Base-by-base conservation (phyloP, 2,329 filamentous ascomycete species). In the Colletotrichum tamarilloi region DNA sequence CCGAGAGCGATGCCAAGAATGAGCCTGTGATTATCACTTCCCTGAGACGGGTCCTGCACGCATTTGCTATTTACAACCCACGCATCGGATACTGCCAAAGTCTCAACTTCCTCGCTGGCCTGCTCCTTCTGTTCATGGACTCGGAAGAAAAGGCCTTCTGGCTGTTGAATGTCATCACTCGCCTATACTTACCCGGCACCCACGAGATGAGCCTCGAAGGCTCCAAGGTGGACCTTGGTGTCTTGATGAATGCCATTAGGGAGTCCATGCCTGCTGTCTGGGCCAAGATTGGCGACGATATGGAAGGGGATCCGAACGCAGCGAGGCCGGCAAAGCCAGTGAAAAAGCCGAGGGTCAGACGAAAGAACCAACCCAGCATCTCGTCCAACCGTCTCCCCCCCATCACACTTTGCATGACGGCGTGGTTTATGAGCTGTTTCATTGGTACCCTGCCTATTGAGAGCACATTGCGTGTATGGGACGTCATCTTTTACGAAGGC, bases 381-480 rank as follows among this genome's bases (percentile, higher is more conserved):
- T 82, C 85, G 12, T 85, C 84, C 4, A 84, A 85, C 62, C 89
- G 93, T 5, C 88, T 98, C 12, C 96, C 96, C 0, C 95, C 96
- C 14, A 96, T 98, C 76, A 97, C 94, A 0, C 88, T 98, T 5
- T 97, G 95, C 77, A 95, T 97, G 82, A 98, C 95, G 11, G 94
- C 95, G 4, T 98, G 96, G 96, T 97, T 98, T 82, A 98, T 98
- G 96, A 97, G 94, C 62, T 94, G 97, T 78, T 98, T 97, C 82
- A 97, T 98, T 74, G 95, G 95, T 66, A 97, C 94, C 0, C 85
- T 98, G 22, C 96, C 96, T 2, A 95, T 97, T 74, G 96, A 98
- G 84, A 95, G 93, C 22, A 96, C 95, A 0, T 88, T 98, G 22
- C 93, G 96, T 8, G 94, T 98, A 1, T 98, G 96, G 96, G 96